Conservation (phyloP, 495 filamentous ascomycete genomes). For the Viridothelium virens region DNA sequence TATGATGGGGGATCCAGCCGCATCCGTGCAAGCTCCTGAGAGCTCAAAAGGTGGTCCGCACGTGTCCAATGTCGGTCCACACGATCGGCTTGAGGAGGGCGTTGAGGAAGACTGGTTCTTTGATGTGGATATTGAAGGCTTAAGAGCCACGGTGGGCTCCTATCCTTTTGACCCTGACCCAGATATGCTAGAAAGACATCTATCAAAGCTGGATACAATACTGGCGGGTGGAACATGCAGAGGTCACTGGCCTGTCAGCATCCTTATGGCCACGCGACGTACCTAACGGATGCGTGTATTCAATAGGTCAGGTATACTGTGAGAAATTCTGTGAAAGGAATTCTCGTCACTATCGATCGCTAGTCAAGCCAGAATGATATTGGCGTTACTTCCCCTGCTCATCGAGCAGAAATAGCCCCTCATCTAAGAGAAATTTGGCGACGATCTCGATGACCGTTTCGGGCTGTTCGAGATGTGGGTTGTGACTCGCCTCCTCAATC, state of each 20-base stretch:
- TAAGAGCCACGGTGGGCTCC: neutral
- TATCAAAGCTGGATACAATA: neutral
- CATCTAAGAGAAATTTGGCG: neutral
- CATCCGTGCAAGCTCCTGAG: neutral
- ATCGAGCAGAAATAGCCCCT: neutral
- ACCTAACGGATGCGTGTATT: neutral
- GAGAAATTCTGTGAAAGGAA: neutral
- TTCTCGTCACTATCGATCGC: neutral
- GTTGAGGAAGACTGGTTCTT: slow-evolving; percentile 17
- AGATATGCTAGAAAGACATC: neutral
- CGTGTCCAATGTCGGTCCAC: neutral
- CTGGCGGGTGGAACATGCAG: neutral
- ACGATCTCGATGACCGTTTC: neutral
- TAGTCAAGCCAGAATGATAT: neutral
- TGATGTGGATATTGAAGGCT: neutral
- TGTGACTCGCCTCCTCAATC: slow-evolving; percentile 4
- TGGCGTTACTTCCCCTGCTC: neutral
- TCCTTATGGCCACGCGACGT: slow-evolving; percentile 5
- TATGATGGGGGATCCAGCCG: neutral
- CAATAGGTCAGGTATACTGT: neutral
- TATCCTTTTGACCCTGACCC: neutral
- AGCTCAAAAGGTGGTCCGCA: neutral
- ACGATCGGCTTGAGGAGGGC: neutral
- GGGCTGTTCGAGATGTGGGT: neutral
- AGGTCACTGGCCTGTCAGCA: neutral